These are phyloP conservation scores for Globisporangium rhizosaccharum DNA, from an alignment of 352 stramenopile genomes.

Conservation along the genomic window DNA sequence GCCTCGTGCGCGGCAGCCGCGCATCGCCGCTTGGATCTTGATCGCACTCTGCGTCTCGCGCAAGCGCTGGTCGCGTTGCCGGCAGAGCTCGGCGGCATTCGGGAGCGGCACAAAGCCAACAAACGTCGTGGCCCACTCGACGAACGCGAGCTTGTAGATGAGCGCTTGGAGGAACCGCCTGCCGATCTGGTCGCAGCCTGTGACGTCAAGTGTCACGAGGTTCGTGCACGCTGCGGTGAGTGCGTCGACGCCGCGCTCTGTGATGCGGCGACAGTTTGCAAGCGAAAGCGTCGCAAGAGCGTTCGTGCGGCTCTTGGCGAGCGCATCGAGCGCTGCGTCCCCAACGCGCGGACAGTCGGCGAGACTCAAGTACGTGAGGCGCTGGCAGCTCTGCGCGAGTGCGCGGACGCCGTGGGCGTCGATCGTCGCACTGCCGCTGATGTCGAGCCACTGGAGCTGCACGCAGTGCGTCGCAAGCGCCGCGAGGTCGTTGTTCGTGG, in stretches of 20 bases:
- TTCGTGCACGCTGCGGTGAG: constrained; percentile 58
- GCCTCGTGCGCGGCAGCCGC: constrained; percentile 65
- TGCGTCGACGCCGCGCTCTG: constrained; percentile 59
- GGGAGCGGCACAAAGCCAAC: constrained; percentile 84
- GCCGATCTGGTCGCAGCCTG: constrained; percentile 63
- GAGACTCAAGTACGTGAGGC: constrained; percentile 69
- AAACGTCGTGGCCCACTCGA: constrained; percentile 76
- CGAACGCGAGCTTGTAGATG: constrained; percentile 69
- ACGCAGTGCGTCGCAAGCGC: constrained; percentile 45
- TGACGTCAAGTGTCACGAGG: constrained; percentile 85
- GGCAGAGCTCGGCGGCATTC: constrained; percentile 71
- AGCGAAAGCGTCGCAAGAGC: constrained; percentile 50
- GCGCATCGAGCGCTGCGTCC: constrained; percentile 54
- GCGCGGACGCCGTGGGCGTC: constrained; percentile 47
- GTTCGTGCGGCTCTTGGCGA: constrained; percentile 19
- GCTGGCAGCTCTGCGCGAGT: constrained; percentile 50
- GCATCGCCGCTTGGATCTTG: constrained; percentile 79
- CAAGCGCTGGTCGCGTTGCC: constrained; percentile 44
- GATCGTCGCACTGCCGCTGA: constrained; percentile 73
- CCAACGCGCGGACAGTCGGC: constrained; percentile 67
- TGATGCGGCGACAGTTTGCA: constrained; percentile 60
- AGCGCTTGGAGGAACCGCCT: constrained; percentile 70
- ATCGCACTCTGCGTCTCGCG: constrained; percentile 44
- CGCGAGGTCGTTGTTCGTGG: constrained; percentile 67
- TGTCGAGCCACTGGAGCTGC: constrained; percentile 73